Conservation (phyloP, 2,329 filamentous ascomycete species). For the Neofusicoccum sp. region DNA sequence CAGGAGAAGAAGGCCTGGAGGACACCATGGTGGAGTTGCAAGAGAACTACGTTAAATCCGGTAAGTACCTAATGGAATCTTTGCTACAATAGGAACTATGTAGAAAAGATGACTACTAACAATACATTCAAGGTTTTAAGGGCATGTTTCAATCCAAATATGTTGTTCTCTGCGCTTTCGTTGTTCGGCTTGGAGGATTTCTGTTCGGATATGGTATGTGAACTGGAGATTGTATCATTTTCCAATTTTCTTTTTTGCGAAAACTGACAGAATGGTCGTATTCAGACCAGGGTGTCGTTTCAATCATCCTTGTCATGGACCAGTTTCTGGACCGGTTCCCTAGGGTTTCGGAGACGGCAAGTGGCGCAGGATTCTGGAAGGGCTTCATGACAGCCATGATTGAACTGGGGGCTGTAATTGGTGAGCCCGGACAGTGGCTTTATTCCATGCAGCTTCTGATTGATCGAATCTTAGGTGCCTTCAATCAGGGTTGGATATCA, state of each 20-base stretch:
- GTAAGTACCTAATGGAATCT: background rate
- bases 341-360: conserved; percentile 39
- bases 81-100: no score
- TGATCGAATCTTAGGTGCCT: conserved; percentile 17
- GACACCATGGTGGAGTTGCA: background rate
- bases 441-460: background rate
- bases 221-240: background rate
- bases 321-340: conserved; percentile 49
- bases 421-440: background rate
- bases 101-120: background rate
- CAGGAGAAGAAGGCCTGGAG: background rate
- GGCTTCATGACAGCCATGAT: conserved; percentile 54
- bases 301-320: conserved; percentile 52
- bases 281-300: conserved; percentile 40
- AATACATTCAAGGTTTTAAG: background rate
- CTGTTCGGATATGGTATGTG: background rate
- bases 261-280: background rate
- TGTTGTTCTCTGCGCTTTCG: background rate
- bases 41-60: background rate
- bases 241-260: background rate
- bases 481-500: conserved; percentile 45
- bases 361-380: conserved; percentile 45
- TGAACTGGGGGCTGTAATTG: conserved; percentile 51
- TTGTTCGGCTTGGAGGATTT: background rate
- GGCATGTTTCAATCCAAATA: background rate